Evolutionary conservation across 2,329 filamentous ascomycete genomes (phyloP).

Genomic region (Stagonosporopsis cucurbitacearum): DNA sequence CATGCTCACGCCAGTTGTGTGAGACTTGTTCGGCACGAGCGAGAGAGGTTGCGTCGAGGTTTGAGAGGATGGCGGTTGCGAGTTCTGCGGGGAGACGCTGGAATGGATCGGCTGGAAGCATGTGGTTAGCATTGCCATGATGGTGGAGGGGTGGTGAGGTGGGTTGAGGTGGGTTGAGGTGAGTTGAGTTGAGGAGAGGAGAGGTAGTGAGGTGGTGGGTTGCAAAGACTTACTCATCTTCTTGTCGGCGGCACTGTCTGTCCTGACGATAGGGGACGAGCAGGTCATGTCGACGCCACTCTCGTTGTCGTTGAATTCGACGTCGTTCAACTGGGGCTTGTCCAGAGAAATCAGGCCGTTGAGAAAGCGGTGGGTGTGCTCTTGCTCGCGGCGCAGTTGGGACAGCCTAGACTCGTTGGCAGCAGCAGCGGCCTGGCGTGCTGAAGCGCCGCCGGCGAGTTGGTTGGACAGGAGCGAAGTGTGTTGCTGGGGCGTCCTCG

Average conservation of each 20-base stretch:
- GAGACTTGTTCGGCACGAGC: conserved; percentile 63
- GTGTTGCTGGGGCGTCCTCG: conserved; percentile 13
- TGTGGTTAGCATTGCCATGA: conserved; percentile 15
- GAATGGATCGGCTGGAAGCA: conserved; percentile 57
- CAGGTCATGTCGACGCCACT: conserved; percentile 49
- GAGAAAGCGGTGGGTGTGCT: conserved; percentile 43
- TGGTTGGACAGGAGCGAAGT: conserved; percentile 20
- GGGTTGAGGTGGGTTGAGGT: no score
- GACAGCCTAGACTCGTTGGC: conserved; percentile 43
- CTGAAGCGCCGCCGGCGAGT: conserved; percentile 37
- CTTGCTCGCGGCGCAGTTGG: conserved; percentile 40
- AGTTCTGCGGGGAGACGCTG: conserved; percentile 65
- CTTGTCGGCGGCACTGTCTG: conserved; percentile 42
- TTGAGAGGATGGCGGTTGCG: conserved; percentile 63
- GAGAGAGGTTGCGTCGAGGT: conserved; percentile 65
- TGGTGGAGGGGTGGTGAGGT: background rate
- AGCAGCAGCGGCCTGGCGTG: conserved; percentile 45
- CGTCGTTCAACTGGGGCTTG: conserved; percentile 22
- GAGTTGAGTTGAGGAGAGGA: no score
- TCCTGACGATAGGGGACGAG: conserved; percentile 41
- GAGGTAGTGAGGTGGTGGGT: background rate
- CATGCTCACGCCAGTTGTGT: conserved; percentile 62
- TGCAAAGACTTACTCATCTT: conserved; percentile 42
- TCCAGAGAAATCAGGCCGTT: conserved; percentile 30
- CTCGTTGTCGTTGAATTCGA: conserved; percentile 47